Evolutionary conservation across 352 stramenopile species (phyloP), one percentile per base, ranked within the genome.

Genomic region (Phytopythium litorale): DNA sequence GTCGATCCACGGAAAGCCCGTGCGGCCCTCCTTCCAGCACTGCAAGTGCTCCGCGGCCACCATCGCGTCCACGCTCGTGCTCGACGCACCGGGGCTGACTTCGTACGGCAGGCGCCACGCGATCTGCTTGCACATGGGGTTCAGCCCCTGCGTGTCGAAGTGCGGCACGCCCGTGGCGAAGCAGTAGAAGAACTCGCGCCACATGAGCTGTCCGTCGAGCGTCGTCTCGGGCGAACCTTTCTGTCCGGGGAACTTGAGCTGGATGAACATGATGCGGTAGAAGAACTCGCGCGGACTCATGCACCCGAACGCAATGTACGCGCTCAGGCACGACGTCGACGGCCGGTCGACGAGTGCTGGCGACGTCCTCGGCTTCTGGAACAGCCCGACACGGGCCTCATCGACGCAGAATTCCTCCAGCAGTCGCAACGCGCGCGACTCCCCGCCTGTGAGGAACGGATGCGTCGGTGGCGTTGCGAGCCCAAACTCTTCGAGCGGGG

Each of bases 1-100:
- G 71, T 99, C 97, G 63, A 99, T 98, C 77, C 90, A 99, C 7
- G 97, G 97, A 72, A 97, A 99, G 1, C 97, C 97, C 1, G 97
- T 99, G 40, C 85, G 73, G n/a, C 85, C 94, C 18, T 92, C 73
- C 68, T 96, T 96, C 97, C 97, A 99, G 46, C 71, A 75, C 40
- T 77, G 71, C 2, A 91, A 65, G 19, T 91, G 79, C 38, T 78
- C 70, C 67, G 80, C 78, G 15, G 82, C 78, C 0, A 75, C 66
- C 21, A 78, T 78, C 15, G 77, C 74, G 30, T 85, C 79, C 11
- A 74, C 63, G 21, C 65, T 71, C 21, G 64, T 60, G 8, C 30
- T 21, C 9, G 30, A 32, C 18, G 30, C 53, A 4, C 50, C 75
- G 0, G 64, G 62, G 0, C 49, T 51, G 0, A 68, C 56, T 18